These are phyloP conservation scores for Fusarium torreyae DNA, from an alignment of 2,329 filamentous ascomycete genomes.

Conservation along the genomic window DNA sequence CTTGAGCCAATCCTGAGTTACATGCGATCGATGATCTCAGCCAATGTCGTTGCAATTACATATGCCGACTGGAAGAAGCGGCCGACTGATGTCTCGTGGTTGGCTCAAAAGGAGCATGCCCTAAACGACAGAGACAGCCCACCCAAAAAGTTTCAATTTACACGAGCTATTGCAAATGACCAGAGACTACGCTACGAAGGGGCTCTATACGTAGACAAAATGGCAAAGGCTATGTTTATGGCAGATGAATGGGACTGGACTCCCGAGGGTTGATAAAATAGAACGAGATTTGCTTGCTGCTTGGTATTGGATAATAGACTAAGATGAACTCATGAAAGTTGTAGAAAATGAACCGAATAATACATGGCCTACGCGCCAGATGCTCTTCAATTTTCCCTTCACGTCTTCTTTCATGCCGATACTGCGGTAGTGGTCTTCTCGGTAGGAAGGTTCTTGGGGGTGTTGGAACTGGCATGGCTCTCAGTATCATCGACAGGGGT, in stretches of 20 bases:
- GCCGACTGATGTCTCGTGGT: conserved; percentile 60
- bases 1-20: conserved; percentile 77
- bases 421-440: conserved; percentile 50
- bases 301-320: conserved; percentile 37
- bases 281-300: conserved; percentile 31
- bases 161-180: conserved; percentile 65
- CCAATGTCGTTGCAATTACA: conserved; percentile 61
- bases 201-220: conserved; percentile 64
- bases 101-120: conserved; percentile 39
- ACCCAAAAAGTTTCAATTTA: conserved; percentile 63
- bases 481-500: conserved; percentile 45
- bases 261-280: conserved; percentile 58
- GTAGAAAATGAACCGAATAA: conserved; percentile 28
- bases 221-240: conserved; percentile 69
- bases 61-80: conserved; percentile 64
- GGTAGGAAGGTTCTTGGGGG: conserved; percentile 45
- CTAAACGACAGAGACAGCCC: conserved; percentile 33
- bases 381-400: neutral
- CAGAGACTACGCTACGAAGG: conserved; percentile 66
- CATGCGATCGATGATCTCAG: conserved; percentile 70
- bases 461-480: conserved; percentile 45
- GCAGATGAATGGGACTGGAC: conserved; percentile 74
- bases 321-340: conserved; percentile 38
- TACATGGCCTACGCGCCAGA: conserved; percentile 8
- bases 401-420: conserved; percentile 2